Evolutionary conservation across 345 rosid species (phyloP).

Genomic region (Pseudoturritis turrita): DNA sequence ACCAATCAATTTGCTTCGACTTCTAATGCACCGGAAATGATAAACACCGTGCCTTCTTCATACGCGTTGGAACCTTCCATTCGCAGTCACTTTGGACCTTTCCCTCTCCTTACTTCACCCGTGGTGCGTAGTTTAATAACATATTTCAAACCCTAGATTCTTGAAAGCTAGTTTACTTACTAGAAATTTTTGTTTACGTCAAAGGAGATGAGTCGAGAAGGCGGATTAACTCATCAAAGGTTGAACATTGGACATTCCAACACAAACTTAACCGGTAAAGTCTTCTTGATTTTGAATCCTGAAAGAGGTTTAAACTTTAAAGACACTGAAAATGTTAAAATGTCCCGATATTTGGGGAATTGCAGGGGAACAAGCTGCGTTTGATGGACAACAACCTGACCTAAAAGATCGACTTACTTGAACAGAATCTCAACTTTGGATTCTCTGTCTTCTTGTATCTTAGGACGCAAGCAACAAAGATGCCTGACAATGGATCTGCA

Average conservation of each 20-base stretch:
- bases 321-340: neutral
- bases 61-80: conserved; percentile 55
- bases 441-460: conserved; percentile 6
- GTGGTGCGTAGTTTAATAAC: conserved; percentile 35
- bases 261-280: conserved; percentile 39
- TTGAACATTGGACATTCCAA: conserved; percentile 36
- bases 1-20: conserved; percentile 37
- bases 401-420: conserved; percentile 18
- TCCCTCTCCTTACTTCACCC: conserved; percentile 36
- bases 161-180: neutral
- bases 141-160: neutral
- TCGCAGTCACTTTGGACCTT: conserved; percentile 47
- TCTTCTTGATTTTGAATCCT: neutral
- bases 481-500: neutral
- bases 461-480: conserved; percentile 15
- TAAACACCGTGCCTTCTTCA: conserved; percentile 34
- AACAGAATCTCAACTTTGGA: neutral
- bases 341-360: neutral
- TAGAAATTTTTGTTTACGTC: neutral
- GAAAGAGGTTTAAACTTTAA: neutral
- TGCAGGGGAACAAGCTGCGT: conserved; percentile 28
- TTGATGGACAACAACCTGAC: conserved; percentile 22
- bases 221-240: conserved; percentile 37
- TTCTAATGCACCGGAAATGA: conserved; percentile 36
- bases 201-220: conserved; percentile 52